phyloP scores from a whole-genome alignment of 2,329 filamentous ascomycete species.

The Hymenotorrendiella dingleyae region DNA sequence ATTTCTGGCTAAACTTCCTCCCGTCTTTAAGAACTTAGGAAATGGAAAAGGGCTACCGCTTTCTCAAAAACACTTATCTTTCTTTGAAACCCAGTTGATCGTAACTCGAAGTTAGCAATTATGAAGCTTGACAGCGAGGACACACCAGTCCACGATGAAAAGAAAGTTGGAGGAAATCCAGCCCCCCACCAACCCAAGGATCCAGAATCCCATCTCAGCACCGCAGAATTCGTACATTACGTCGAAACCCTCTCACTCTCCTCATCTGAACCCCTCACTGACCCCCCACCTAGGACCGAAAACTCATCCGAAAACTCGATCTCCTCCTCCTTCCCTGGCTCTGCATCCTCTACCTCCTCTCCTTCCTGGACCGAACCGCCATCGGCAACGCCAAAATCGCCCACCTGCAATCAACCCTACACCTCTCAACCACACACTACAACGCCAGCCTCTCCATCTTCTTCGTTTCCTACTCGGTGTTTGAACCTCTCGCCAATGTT shows the following conservation, averaged over 20 bases:
- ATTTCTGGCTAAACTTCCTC: too few relatives aligned
- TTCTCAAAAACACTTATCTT: too few relatives aligned
- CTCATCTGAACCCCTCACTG: not conserved
- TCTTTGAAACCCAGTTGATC: not conserved
- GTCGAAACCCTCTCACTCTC: too few relatives aligned
- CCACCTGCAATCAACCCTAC: constrained; percentile 43
- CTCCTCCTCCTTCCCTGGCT: constrained; percentile 36
- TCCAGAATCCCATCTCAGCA: constrained; percentile 56
- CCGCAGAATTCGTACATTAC: constrained; percentile 49
- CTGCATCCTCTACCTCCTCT: constrained; percentile 62
- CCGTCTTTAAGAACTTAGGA: too few relatives aligned
- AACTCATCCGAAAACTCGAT: constrained; percentile 16
- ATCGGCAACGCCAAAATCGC: constrained; percentile 65
- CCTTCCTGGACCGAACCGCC: constrained; percentile 66
- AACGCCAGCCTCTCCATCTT: constrained; percentile 73
- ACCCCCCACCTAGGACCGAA: constrained; percentile 9
- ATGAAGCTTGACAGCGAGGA: too few relatives aligned
- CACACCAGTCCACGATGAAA: not conserved
- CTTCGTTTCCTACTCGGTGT: constrained; percentile 68
- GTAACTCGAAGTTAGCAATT: not conserved
- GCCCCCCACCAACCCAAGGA: constrained; percentile 29
- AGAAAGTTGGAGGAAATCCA: not conserved
- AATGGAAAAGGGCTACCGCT: too few relatives aligned
- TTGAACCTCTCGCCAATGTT: constrained; percentile 66
- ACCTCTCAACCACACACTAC: constrained; percentile 42